Conservation (phyloP, 257 asterid species). For the Solanum piurae region DNA sequence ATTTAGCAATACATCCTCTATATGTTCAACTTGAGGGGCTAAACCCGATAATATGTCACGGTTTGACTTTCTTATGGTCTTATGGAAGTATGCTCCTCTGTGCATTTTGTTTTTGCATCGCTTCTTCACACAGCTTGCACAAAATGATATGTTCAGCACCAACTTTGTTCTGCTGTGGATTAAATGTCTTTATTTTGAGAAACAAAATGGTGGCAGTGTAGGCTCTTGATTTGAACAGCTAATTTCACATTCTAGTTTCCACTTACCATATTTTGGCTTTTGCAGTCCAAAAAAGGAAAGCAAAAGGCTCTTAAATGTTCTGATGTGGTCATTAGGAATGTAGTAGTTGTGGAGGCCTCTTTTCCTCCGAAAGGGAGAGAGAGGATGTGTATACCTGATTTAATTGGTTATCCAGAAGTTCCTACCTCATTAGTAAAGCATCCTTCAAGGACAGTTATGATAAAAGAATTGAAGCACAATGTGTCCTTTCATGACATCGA, state of each 20-base stretch:
- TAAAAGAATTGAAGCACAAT: conserved; percentile 18
- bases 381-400: conserved; percentile 25
- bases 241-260: neutral
- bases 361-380: conserved; percentile 5
- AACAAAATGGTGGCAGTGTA: neutral
- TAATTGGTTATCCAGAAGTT: conserved; percentile 28
- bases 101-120: neutral
- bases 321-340: neutral
- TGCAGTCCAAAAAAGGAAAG: conserved; percentile 39
- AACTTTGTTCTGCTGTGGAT: neutral
- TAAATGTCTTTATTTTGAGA: neutral
- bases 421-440: conserved; percentile 47
- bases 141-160: neutral
- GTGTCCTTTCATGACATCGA: conserved; percentile 28
- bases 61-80: neutral
- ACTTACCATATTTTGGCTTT: neutral
- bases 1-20: neutral
- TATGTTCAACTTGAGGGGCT: neutral
- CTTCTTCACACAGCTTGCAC: neutral
- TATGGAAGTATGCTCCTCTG: neutral
- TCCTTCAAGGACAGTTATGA: conserved; percentile 49
- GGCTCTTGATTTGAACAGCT: neutral
- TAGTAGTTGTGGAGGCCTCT: conserved; percentile 28
- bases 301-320: conserved; percentile 19
- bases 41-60: neutral